A percentile compares a stretch with the other conserved stretches of the same genome.
These are phyloP conservation scores for Acanthochlamys bracteata DNA, from an alignment of 106 monocot genomes.

Conservation along the genomic window DNA sequence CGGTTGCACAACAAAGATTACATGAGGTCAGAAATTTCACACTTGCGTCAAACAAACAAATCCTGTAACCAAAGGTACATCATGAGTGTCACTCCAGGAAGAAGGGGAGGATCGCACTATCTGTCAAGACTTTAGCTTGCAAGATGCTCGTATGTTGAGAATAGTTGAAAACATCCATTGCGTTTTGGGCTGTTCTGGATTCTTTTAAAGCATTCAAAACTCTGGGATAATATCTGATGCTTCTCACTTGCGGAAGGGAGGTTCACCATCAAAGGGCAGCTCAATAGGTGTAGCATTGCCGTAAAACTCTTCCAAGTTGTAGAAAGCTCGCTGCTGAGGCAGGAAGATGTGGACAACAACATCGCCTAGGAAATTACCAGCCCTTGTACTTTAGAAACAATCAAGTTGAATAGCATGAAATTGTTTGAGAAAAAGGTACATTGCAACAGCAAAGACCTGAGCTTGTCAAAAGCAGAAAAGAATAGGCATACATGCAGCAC, in stretches of 20 bases:
- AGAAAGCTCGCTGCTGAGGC: constrained; percentile 71
- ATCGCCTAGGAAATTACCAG: constrained; percentile 52
- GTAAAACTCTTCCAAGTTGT: constrained; percentile 97
- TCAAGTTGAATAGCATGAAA: too few relatives aligned
- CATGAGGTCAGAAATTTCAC: too few relatives aligned
- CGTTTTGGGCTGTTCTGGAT: neutral
- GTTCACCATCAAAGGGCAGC: constrained; percentile 61
- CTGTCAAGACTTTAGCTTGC: neutral
- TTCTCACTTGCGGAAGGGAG: constrained; percentile 32
- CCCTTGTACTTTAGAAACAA: too few relatives aligned
- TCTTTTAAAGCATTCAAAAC: neutral
- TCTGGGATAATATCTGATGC: neutral
- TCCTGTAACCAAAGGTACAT: too few relatives aligned
- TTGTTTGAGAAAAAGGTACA: too few relatives aligned
- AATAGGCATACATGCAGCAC: too few relatives aligned
- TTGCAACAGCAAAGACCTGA: too few relatives aligned
- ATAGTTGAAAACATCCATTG: neutral
- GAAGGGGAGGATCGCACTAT: too few relatives aligned
- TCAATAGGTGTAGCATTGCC: constrained; percentile 85
- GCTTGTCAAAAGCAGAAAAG: too few relatives aligned
- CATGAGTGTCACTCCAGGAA: too few relatives aligned
- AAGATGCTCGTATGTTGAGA: neutral
- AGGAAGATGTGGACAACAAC: constrained; percentile 99
- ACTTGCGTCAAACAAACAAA: too few relatives aligned
- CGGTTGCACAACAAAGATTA: too few relatives aligned